Evolutionary conservation across 768 basidiomycete genomes (phyloP), one percentile per base, ranked within the genome.

Genomic region (Nidula microcarpa): DNA sequence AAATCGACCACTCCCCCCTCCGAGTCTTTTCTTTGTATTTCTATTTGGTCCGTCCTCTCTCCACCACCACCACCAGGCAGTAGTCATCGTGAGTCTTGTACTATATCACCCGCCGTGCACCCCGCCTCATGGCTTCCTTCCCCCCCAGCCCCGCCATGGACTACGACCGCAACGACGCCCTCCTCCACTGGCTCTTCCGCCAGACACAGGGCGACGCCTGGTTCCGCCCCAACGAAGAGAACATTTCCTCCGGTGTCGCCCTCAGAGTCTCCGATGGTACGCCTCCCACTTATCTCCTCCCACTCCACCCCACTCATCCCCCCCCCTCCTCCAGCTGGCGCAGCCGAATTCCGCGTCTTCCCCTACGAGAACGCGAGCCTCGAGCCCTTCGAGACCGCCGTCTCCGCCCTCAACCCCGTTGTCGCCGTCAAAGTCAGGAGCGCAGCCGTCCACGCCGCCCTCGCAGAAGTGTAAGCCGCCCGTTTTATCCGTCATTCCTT

Each of bases 191-290:
- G 71, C 82, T 91, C 60, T 91, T 89, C 72, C 82, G 70, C 18
- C 72, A 89, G 76, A 91, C 89, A 0, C 88, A 89, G 64, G 87
- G 86, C 39, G 89, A 91, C 49, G 86, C 87, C 3, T 91, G 89
- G 89, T 90, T 91, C 66, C 82, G 88, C 55, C 87, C 88, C 10
- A 81, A 87, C 33, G 86, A 88, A 57, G 81, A 89, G 64, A 80
- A 81, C 58, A 74, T 89, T 47, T 85, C 88, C 18, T 83, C 84
- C 0, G 89, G 89, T 32, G 87, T 91, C 35, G 88, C 87, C 35
- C 69, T 91, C 6, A 63, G 78, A 5, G 71, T 79, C 2, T 65
- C 65, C 30, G 74, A 78, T 53, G 75, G 77, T 65, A 13, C 68
- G 52, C 75, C 68, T 16, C 64, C 70, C 53, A 57, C 61, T 2